Conservation (phyloP, 2,329 filamentous ascomycete genomes). For the Paecilomyces niveus region DNA sequence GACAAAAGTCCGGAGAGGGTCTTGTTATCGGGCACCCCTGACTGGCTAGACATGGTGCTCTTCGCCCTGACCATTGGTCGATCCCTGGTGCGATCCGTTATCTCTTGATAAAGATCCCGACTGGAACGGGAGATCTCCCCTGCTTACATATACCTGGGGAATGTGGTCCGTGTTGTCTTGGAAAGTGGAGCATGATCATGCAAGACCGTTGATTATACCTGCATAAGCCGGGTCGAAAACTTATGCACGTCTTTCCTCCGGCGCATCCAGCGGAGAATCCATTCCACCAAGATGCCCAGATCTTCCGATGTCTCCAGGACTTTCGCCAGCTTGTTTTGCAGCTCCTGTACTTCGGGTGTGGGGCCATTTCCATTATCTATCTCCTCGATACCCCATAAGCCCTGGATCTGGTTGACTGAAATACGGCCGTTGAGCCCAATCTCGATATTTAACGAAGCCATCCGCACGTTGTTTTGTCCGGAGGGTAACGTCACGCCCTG, state of each 20-base stretch:
- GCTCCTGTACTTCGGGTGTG: conserved; percentile 12
- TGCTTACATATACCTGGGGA: not conserved
- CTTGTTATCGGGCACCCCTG: not conserved
- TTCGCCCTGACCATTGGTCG: not conserved
- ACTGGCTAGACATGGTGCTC: not conserved
- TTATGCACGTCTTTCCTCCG: conserved; percentile 20
- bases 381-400: conserved; percentile 19
- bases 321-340: conserved; percentile 28
- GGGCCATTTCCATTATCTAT: conserved; percentile 12
- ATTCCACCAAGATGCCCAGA: conserved; percentile 38
- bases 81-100: not conserved
- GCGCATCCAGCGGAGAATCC: conserved; percentile 31
- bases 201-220: not conserved
- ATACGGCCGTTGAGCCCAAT: conserved; percentile 36
- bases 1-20: not conserved
- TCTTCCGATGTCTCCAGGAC: conserved; percentile 40
- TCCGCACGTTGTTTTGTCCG: conserved; percentile 9
- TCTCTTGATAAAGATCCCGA: not conserved
- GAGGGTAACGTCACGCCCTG: conserved; percentile 7
- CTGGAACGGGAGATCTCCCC: not conserved
- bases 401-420: conserved; percentile 30
- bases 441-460: conserved; percentile 30
- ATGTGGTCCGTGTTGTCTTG: not conserved
- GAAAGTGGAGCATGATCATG: not conserved
- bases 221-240: not conserved